Evolutionary conservation across 306 rosid species (phyloP).

Genomic region (Cicer arietinum): DNA sequence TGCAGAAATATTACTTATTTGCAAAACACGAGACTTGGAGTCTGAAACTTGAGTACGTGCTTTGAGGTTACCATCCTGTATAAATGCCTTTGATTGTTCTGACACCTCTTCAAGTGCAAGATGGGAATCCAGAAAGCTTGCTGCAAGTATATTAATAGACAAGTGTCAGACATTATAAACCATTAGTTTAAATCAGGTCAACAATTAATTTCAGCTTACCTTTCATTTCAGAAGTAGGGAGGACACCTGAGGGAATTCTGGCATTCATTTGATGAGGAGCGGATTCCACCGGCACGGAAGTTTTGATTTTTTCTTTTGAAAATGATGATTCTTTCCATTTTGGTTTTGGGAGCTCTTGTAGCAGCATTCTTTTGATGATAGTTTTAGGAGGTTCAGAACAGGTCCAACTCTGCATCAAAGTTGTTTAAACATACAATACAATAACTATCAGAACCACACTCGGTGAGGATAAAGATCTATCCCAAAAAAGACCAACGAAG

Average conservation of each 20-base stretch:
- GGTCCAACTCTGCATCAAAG: conserved; percentile 74
- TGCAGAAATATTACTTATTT: conserved; percentile 44
- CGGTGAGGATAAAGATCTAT: conserved; percentile 15
- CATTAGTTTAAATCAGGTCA: background rate
- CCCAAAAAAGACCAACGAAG: background rate
- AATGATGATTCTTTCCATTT: conserved; percentile 45
- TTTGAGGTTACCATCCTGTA: conserved; percentile 44
- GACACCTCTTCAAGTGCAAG: conserved; percentile 47
- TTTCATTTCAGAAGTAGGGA: conserved; percentile 50
- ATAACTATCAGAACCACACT: conserved; percentile 24
- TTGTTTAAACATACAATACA: conserved; percentile 26
- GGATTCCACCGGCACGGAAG: conserved; percentile 51
- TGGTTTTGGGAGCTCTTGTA: conserved; percentile 66
- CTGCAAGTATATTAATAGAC: conserved; percentile 44
- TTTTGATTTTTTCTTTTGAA: conserved; percentile 47
- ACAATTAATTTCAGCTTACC: conserved; percentile 52
- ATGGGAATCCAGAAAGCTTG: conserved; percentile 47
- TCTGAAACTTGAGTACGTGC: conserved; percentile 48
- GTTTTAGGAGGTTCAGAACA: conserved; percentile 82
- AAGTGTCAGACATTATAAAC: conserved; percentile 30
- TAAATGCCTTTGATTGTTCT: conserved; percentile 51
- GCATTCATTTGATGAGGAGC: conserved; percentile 48
- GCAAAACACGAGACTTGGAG: conserved; percentile 48
- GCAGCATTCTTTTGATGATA: conserved; percentile 70
- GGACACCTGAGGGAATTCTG: conserved; percentile 49